These are phyloP conservation scores for Lenwebbia sp. DNA, from an alignment of 345 rosid species.

Conservation along the genomic window DNA sequence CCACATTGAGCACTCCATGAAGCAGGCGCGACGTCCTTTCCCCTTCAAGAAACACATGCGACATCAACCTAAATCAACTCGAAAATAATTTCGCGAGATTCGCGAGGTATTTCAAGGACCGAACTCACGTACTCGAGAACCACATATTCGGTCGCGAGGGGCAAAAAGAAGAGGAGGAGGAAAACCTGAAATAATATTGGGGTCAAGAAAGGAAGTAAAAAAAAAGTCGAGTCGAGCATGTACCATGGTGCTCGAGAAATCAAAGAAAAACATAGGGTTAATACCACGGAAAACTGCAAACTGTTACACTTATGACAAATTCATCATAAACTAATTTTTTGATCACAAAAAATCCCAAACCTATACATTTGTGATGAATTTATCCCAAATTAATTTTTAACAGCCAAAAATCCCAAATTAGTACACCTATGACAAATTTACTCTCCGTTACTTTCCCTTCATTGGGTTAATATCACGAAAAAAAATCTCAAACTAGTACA, in stretches of 20 bases:
- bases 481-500: too few relatives aligned
- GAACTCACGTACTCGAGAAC: neutral
- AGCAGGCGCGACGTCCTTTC: conserved; percentile 23
- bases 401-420: too few relatives aligned
- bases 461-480: too few relatives aligned
- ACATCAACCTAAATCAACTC: neutral
- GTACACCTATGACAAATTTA: too few relatives aligned
- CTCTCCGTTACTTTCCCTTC: too few relatives aligned
- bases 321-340: too few relatives aligned
- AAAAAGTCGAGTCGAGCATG: neutral
- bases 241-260: neutral
- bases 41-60: neutral
- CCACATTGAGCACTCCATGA: conserved; percentile 54
- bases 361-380: too few relatives aligned
- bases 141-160: neutral
- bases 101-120: neutral
- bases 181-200: neutral
- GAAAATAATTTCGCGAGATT: neutral
- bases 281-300: too few relatives aligned
- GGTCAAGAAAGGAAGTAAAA: neutral
- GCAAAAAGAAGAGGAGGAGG: neutral
- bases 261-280: neutral
- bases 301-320: too few relatives aligned
- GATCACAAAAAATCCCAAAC: too few relatives aligned
- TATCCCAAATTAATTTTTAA: too few relatives aligned